Base-by-base conservation (phyloP, 78 protist genomes). In the slime mould (Dictyostelium discoideum) region DNA sequence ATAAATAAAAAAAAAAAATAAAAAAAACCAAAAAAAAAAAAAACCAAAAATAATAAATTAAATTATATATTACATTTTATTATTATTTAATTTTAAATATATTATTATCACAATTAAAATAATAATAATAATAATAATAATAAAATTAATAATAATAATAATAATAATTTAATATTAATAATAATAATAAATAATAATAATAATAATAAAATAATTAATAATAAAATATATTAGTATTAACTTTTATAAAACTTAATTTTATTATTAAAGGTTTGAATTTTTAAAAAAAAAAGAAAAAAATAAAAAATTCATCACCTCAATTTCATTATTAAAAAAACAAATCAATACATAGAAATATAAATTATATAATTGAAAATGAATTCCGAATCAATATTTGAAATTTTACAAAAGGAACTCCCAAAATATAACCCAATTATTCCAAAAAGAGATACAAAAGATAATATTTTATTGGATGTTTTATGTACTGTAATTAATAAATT, bases 401-500 rank as follows among this genome's bases (percentile, higher is more conserved):
- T 90, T 73, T 80, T 90, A 37, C 46, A 48, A 73, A 73, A 14
- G 3, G 95, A 90, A n/a, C 74, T 85, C n/a, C 95, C 87, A 80
- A 90, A 73, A 54, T 90, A 90, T 90, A 83, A 32, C 39, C 89
- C 95, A 67, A 79, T 83, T 0, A 72, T 90, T 39, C 95, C 87
- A 37, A 90, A 90, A 16, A 90, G 95, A 54, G 95, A 90, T 80
- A 90, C 95, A 26, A 90, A 90, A 39, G 95, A 90, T 63, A 90
- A 90, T 82, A 57, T 81, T 73, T 69, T 90, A 46, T 39, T 90
- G 37, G 95, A 90, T 82, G 95, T 90, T 29, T 82, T 90, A 90
- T 90, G 95, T 72, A 90, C 95, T 11, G 95, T 90, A 11, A 82
- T 90, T n/a, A 90, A 90, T 73, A 90, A 73, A 82, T 83, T 90